These are phyloP conservation scores for Phytopythium boreale DNA, from an alignment of 352 stramenopile genomes.

Conservation along the genomic window DNA sequence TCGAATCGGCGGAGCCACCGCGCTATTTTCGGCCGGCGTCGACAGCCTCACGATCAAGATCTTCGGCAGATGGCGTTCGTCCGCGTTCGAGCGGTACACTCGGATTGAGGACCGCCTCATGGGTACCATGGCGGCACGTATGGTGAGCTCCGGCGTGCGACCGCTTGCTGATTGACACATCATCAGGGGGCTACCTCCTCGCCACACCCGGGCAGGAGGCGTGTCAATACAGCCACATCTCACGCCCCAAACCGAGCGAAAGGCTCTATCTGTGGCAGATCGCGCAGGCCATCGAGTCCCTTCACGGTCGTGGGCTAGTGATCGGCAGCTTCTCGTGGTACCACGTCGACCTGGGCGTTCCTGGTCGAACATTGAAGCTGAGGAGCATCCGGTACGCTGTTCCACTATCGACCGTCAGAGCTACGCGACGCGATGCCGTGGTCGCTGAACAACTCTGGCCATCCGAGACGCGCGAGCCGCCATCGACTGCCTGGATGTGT, in stretches of 20 bases:
- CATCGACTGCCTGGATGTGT: constrained; percentile 2
- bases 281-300: background rate
- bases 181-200: constrained; percentile 9
- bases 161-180: background rate
- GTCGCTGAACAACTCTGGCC: background rate
- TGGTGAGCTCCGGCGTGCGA: background rate
- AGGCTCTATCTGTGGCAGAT: background rate
- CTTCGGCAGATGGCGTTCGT: constrained; percentile 13
- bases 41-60: constrained; percentile 13
- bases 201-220: constrained; percentile 8
- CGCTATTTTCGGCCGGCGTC: constrained; percentile 8
- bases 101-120: constrained; percentile 8
- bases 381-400: background rate
- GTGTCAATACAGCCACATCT: background rate
- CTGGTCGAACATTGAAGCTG: background rate
- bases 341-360: background rate
- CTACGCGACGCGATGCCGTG: background rate
- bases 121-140: constrained; percentile 1
- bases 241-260: background rate
- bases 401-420: background rate
- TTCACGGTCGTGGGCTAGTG: background rate
- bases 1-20: constrained; percentile 8
- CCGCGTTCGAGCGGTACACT: constrained; percentile 8
- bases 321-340: constrained; percentile 2
- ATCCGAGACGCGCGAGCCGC: background rate